phyloP scores from a whole-genome alignment of 1,284 basidiomycete genomes.

The Austroboletus rostrupii region DNA sequence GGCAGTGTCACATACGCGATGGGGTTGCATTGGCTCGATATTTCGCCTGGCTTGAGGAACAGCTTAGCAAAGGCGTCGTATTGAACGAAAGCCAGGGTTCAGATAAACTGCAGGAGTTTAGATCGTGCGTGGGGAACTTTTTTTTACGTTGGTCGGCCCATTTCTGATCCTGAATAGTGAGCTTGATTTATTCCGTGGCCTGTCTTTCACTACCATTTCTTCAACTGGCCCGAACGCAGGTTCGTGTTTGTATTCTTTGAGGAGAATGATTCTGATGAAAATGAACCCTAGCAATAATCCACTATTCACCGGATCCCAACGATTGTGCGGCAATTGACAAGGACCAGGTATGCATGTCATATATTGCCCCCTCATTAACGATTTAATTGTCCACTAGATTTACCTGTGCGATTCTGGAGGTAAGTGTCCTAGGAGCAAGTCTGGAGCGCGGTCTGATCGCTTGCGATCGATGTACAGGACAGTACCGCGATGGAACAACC shows the following conservation, averaged over 20 bases:
- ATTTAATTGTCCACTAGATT: conserved; percentile 42
- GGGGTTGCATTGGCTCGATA: conserved; percentile 85
- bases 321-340: conserved; percentile 74
- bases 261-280: background rate
- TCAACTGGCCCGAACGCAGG: conserved; percentile 86
- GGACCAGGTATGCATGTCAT: conserved; percentile 53
- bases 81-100: conserved; percentile 84
- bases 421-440: conserved; percentile 22
- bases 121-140: conserved; percentile 55
- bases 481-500: conserved; percentile 92
- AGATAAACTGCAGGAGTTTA: conserved; percentile 72
- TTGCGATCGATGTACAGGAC: conserved; percentile 45
- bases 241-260: conserved; percentile 31
- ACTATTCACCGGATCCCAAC: conserved; percentile 81
- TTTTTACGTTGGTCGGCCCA: background rate
- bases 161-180: conserved; percentile 42
- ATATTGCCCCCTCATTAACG: background rate
- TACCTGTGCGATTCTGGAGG: conserved; percentile 96
- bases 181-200: conserved; percentile 76
- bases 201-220: conserved; percentile 93
- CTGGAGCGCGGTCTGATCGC: background rate
- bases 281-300: conserved; percentile 73
- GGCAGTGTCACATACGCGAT: conserved; percentile 86
- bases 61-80: conserved; percentile 60
- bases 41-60: conserved; percentile 93